Percentiles rank a stretch among this genome's conserved stretches.
Conservation (phyloP, 768 basidiomycete species). For the Tephrocybe sp. region DNA sequence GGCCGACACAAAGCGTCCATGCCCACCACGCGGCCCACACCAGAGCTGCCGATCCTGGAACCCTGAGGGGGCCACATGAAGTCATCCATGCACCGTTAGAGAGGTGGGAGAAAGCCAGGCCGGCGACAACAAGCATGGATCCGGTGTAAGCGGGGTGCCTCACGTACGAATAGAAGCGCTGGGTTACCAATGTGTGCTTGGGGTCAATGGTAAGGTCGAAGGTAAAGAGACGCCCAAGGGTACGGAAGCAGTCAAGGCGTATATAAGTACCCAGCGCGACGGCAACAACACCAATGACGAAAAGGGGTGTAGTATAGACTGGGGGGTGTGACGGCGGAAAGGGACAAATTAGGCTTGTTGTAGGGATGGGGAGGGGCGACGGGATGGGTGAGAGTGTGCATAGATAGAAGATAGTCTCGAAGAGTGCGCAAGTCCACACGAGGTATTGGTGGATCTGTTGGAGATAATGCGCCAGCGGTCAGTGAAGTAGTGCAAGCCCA, state of each 20-base stretch:
- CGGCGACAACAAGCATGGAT: conserved; percentile 42
- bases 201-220: conserved; percentile 49
- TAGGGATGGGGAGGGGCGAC: conserved; percentile 29
- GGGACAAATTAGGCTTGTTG: conserved; percentile 29
- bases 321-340: conserved; percentile 21
- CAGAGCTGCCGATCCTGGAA: conserved; percentile 21
- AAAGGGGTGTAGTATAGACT: conserved; percentile 27
- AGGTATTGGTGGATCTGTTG: conserved; percentile 20
- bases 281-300: conserved; percentile 34
- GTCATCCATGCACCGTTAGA: conserved; percentile 40
- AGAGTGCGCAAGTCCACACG: conserved; percentile 20
- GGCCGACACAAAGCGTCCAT: conserved; percentile 41
- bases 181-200: conserved; percentile 41
- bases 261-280: conserved; percentile 36
- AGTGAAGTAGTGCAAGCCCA: too few species aligned
- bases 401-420: conserved; percentile 21
- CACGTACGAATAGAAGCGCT: conserved; percentile 43
- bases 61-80: conserved; percentile 28
- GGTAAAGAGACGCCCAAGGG: conserved; percentile 47
- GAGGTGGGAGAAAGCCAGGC: conserved; percentile 39
- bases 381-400: conserved; percentile 16
- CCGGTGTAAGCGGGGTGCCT: conserved; percentile 52
- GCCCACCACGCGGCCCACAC: conserved; percentile 39
- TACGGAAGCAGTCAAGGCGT: conserved; percentile 43
- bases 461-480: not conserved